phyloP scores from a whole-genome alignment of 495 filamentous ascomycete genomes.

The Aeminium ludgeri region DNA sequence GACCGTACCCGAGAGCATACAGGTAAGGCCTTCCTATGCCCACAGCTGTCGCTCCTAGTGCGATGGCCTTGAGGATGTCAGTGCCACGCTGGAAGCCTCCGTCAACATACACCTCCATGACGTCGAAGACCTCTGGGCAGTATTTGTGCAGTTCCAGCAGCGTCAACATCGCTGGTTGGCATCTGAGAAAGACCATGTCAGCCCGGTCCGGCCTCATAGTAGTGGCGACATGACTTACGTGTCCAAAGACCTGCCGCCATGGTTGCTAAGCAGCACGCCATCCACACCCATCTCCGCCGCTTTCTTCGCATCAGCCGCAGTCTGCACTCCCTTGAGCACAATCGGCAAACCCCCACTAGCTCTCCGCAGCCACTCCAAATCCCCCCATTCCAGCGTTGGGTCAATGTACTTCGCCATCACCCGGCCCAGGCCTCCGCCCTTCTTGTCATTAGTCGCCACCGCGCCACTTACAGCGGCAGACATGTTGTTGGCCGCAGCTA shows the following conservation, averaged over 20 bases:
- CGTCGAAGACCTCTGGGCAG: slow-evolving; percentile 41
- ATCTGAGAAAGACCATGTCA: too few relatives aligned
- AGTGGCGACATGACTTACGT: slow-evolving; percentile 27
- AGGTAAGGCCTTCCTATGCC: slow-evolving; percentile 14
- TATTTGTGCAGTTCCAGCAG: slow-evolving; percentile 45
- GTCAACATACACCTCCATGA: slow-evolving; percentile 49
- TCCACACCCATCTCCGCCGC: slow-evolving; percentile 39
- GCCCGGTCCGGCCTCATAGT: too few relatives aligned
- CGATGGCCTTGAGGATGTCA: slow-evolving; percentile 15
- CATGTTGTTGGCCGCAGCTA: slow-evolving; percentile 36
- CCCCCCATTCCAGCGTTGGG: slow-evolving; percentile 17
- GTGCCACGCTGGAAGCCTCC: slow-evolving; percentile 20
- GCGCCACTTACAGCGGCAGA: slow-evolving; percentile 44
- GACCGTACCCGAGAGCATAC: slow-evolving; percentile 15
- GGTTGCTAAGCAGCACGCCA: slow-evolving; percentile 46
- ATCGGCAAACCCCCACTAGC: slow-evolving; percentile 33
- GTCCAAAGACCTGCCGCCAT: slow-evolving; percentile 53
- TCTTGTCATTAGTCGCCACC: slow-evolving; percentile 44
- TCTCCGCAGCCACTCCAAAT: slow-evolving; percentile 34
- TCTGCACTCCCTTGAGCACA: slow-evolving; percentile 49
- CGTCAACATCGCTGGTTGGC: slow-evolving; percentile 42
- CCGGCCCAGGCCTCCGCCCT: slow-evolving; percentile 52
- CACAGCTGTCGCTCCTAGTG: slow-evolving; percentile 15
- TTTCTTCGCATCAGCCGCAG: slow-evolving; percentile 38
- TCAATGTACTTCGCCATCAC: slow-evolving; percentile 61